Evolutionary conservation across 306 rosid species (phyloP).

Genomic region (Ziziphus jujuba): DNA sequence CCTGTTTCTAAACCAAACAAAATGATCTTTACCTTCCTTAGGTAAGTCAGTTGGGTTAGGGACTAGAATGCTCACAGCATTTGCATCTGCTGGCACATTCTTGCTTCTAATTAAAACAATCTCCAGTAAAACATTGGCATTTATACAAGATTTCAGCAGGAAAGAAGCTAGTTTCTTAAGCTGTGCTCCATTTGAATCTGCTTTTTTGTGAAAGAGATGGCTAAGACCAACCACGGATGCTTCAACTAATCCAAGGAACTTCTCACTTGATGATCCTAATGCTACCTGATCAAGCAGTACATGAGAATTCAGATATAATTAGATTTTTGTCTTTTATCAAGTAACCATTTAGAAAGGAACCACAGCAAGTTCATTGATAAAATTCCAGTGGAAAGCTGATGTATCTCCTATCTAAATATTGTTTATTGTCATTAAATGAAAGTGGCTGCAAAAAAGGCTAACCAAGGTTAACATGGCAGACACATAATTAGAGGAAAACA

Average conservation of each 20-base stretch:
- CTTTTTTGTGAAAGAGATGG: constrained; percentile 55
- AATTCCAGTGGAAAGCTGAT: not conserved
- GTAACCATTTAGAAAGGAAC: constrained; percentile 12
- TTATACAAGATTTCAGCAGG: constrained; percentile 48
- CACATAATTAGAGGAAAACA: not conserved
- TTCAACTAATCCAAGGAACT: constrained; percentile 62
- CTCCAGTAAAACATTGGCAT: constrained; percentile 37
- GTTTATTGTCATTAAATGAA: not conserved
- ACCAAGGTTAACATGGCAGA: not conserved
- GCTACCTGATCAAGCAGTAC: constrained; percentile 33
- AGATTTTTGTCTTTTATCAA: constrained; percentile 19
- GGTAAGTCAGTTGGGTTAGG: constrained; percentile 43
- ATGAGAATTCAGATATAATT: constrained; percentile 25
- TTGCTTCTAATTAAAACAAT: constrained; percentile 60
- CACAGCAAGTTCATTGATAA: constrained; percentile 8
- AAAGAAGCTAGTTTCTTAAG: constrained; percentile 61
- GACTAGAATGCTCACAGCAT: constrained; percentile 72
- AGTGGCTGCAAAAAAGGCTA: not conserved
- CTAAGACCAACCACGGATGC: constrained; percentile 81
- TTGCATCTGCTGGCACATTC: constrained; percentile 60
- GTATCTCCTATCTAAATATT: not conserved
- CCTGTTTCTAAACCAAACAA: constrained; percentile 16
- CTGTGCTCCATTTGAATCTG: constrained; percentile 57
- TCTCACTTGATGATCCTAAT: constrained; percentile 32
- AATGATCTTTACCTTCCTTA: constrained; percentile 52